Base-by-base conservation (phyloP, 1,284 basidiomycete genomes). In the Kalmanozyma brasiliensis region DNA sequence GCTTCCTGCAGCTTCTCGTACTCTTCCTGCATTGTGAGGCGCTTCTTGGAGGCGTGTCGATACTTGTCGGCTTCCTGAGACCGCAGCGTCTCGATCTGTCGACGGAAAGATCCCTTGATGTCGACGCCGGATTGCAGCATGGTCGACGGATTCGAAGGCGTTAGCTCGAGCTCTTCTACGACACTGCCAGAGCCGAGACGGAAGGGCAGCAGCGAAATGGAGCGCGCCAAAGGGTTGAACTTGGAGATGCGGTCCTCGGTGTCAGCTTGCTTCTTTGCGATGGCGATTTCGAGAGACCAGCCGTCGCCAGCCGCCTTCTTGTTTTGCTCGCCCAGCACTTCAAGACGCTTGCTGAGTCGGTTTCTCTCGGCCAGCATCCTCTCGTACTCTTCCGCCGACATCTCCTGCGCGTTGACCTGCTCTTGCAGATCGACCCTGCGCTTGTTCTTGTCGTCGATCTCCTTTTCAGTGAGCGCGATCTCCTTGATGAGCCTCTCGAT, bases 371-470 rank as follows among this genome's bases (percentile, higher is more conserved):
- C 61, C 19, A 60, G 40, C 66, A 81, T 76, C 24, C 71, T 63
- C 42, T 77, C 76, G 53, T 73, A 79, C 52, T 80, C 77, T 30
- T 81, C 78, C 7, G 67, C 66, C 23, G 76, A 73, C 66, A 79
- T 74, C 45, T 75, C 69, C 48, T 81, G 79, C 13, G 70, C 70
- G 26, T 77, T 70, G 40, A 80, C 76, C 44, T 73, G 68, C 22
- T 56, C 41, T 56, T 77, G 75, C 35, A 75, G 55, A 19, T 71
- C 63, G 13, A 56, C 37, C 10, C 62, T 56, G 51, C 76, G 74
- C 34, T 52, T 55, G 53, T 67, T 56, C 60, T 71, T 74, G 45
- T 65, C 68, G n/a, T 60, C 48, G 5, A 78, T 67, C 55, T 74
- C 73, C 44, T 71, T 63, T 43, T 69, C 63, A 8, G 66, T 42